Base-by-base conservation (phyloP, 2,329 filamentous ascomycete species). In the Fusarium heterosporum region DNA sequence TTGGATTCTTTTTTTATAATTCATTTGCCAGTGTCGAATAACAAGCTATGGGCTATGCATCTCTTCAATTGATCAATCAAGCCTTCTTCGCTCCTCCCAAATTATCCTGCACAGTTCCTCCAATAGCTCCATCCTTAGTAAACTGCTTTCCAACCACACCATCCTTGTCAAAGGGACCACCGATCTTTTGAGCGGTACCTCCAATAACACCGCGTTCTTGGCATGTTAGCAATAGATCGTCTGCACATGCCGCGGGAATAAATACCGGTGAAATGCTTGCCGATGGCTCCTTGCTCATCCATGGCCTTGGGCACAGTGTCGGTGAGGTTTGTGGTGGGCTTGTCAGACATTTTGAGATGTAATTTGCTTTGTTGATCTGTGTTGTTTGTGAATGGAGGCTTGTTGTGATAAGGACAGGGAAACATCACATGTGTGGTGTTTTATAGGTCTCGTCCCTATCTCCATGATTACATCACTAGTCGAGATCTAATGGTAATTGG, bases 141-240 rank as follows among this genome's bases (percentile, higher is more conserved):
- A 88, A 88, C 64, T 86, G 84, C 55, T 83, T 84, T 19, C 85
- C 85, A 55, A 88, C 80, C 10, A 79, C 70, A 1, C 85, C 85
- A 3, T 86, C 82, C 66, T 84, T 84, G 36, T 75, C 77, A 28
- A 85, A 72, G 0, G 82, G 82, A 0, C 83, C 83, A 0, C 86
- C 84, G 9, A 87, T 76, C 59, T 79, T 80, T 72, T 85, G 77
- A 0, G 81, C 84, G 4, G 80, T 76, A 12, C 83, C 80, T 8
- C 85, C 85, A n/a, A 87, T 73, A 0, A 79, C 77, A 17, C 85
- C 84, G 7, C 83, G 72, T 36, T 79, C 80, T 82, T 17, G 3
- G 0, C 1, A 13, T 1, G 1, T n/a, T 1, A 42, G n/a, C 12
- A 45, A 28, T 2, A 10, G 11, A 7, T 8, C 8, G 1, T 3